Base-by-base conservation (phyloP, 2,329 filamentous ascomycete genomes). In the Apiospora arundinis region DNA sequence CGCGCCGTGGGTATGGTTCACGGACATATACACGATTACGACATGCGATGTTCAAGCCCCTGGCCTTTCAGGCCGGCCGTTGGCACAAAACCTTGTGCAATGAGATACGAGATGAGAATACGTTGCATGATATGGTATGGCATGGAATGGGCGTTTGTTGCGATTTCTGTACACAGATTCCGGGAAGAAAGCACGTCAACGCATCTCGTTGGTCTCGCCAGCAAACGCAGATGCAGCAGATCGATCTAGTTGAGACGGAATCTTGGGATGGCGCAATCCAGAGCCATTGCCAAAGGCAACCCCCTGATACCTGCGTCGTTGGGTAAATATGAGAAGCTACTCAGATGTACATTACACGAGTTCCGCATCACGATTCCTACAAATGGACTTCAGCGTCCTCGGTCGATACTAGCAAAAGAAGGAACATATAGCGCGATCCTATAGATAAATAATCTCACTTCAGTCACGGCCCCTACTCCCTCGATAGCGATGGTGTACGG, bases 121-220 rank as follows among this genome's bases (percentile, higher is more conserved):
- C 4, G 52, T 63, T 63, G 28, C 52, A 63, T 37, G 28, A 28
- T 37, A 63, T 11, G 28, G 28, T n/a, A 63, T 28, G 16, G 52
- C 49, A 56, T 60, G 52, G 52, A 16, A 60, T 60, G 56, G 21
- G 56, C 56, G 18, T 63, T 40, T 63, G 56, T 40, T 14, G 28
- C 4, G 18, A n/a, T 63, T 63, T 11, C n/a, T 40, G 14, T 9
- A 37, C 16, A 40, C 56, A 63, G 21, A 9, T 40, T 14, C 4
- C 18, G 32, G 32, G 18, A 12, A 18, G 11, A n/a, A 40, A 63
- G 32, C 56, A n/a, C 14, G 5, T n/a, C 28, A 37, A 37, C 52
- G 28, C 28, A 60, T 32, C 32, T 60, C 11, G 28, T 63, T 40
- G 56, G n/a, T 40, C 56, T 40, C 32, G 56, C 21, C 28, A 32